Base-by-base conservation (phyloP, 225 moss, liverwort and hornwort species). In the Bryoerythrophyllum caledonicum region DNA sequence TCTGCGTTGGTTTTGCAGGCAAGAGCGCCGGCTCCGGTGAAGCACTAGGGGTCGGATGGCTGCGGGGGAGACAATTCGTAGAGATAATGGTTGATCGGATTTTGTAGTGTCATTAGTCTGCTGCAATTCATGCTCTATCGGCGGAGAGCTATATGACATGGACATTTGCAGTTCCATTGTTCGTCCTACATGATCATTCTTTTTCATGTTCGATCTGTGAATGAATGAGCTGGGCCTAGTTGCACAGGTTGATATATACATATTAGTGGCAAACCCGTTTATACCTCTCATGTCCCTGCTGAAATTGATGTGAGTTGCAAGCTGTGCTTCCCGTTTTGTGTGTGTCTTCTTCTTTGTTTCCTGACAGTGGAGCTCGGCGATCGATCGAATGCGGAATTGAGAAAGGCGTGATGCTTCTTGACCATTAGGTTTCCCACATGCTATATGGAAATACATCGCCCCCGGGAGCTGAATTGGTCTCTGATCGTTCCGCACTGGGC, bases 11-110 rank as follows among this genome's bases (percentile, higher is more conserved):
- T 63, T 65, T 2, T 72, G 20, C 82, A 88, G 85, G 83, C 88
- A 24, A 83, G 74, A 53, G 85, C 83, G 53, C 82, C 87, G 51
- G 56, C 78, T 16, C 78, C 88, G 64, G 80, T 59, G 14, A 88
- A 88, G 73, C 88, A 88, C 44, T 85, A 83, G 78, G 78, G 48
- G 49, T 82, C 73, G 3, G 38, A 43, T 72, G 72, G 62, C 48
- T 71, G 75, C 48, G 49, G 80, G 53, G 20, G 69, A 78, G 67
- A 62, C n/a, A 66, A 81, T 78, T 74, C 30, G 55, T n/a, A 21
- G 64, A 69, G 44, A 52, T 34, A 27, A 52, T 44, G 64, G 68
- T 69, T 71, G 70, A 71, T 76, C 60, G 24, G 59, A 66, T 74
- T 49, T 49, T 61, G 46, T 25, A 48, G 67, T 61, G 65, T 65